A percentile compares a stretch with the other conserved stretches of the same genome.
Evolutionary conservation across 2,329 filamentous ascomycete species (phyloP).

Genomic region (Botryotinia convoluta): DNA sequence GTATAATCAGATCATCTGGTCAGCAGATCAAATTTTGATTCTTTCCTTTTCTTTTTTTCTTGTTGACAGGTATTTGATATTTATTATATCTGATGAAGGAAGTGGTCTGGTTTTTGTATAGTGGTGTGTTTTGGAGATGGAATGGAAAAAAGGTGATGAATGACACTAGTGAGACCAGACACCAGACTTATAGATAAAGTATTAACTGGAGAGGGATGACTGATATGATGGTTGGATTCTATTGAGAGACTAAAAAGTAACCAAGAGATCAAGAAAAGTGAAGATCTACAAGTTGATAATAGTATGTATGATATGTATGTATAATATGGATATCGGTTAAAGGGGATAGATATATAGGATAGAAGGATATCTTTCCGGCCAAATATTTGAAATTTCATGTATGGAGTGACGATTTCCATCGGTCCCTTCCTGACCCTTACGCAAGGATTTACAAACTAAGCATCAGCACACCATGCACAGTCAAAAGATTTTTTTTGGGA

Average conservation of each 20-base stretch:
- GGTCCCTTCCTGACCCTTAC: background rate
- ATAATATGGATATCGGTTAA: background rate
- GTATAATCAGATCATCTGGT: conserved; percentile 19
- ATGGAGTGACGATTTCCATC: conserved; percentile 4
- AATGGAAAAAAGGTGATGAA: background rate
- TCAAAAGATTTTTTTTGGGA: background rate
- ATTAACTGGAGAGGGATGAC: background rate
- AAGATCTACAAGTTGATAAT: conserved; percentile 8
- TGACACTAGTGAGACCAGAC: background rate
- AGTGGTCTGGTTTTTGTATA: background rate
- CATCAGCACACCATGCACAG: background rate
- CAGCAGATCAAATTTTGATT: background rate
- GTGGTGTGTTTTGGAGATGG: background rate
- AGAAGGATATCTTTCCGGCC: background rate
- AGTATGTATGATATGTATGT: background rate
- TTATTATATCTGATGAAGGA: background rate
- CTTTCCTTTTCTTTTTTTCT: background rate
- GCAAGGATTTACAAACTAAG: background rate
- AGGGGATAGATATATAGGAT: background rate
- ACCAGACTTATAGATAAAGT: background rate
- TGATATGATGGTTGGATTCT: background rate
- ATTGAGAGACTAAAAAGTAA: background rate
- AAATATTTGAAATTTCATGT: background rate
- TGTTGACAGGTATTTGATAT: background rate
- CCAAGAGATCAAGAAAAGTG: background rate